phyloP scores from a whole-genome alignment of 805 yeast species.

The Ogataea ganodermae region DNA sequence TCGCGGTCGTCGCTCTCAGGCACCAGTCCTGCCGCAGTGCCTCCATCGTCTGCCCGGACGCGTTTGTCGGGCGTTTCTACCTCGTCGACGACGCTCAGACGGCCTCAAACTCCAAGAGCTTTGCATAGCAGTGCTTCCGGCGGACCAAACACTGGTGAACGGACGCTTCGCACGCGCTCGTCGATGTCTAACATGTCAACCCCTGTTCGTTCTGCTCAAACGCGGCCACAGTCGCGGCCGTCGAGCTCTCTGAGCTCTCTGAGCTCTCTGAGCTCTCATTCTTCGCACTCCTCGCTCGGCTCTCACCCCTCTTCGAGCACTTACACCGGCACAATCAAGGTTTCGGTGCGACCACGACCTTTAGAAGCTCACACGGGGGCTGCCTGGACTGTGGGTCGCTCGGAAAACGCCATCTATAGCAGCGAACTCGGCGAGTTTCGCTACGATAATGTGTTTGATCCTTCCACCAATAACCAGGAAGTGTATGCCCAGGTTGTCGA shows the following conservation, averaged over 20 bases:
- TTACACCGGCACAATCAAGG: slow-evolving; percentile 73
- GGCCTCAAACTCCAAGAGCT: slow-evolving; percentile 21
- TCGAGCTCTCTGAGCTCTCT: slow-evolving; percentile 24
- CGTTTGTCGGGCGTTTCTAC: slow-evolving; percentile 24
- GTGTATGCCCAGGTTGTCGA: slow-evolving; percentile 62
- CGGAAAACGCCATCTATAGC: slow-evolving; percentile 43
- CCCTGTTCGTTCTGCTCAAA: slow-evolving; percentile 18
- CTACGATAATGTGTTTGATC: slow-evolving; percentile 79
- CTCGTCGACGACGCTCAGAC: slow-evolving; percentile 21
- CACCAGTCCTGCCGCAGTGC: slow-evolving; percentile 14
- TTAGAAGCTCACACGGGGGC: slow-evolving; percentile 30
- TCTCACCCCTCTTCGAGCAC: slow-evolving; percentile 14
- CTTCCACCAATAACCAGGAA: slow-evolving; percentile 51
- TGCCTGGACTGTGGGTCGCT: slow-evolving; percentile 49
- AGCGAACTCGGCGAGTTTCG: slow-evolving; percentile 62
- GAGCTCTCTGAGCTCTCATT: too few species aligned
- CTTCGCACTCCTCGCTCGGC: slow-evolving; percentile 1
- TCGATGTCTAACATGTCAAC: slow-evolving; percentile 24
- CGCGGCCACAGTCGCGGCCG: slow-evolving; percentile 17
- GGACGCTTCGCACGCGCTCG: slow-evolving; percentile 23
- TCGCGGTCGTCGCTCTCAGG: slow-evolving; percentile 16
- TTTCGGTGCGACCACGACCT: slow-evolving; percentile 79
- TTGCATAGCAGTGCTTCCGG: slow-evolving; percentile 8
- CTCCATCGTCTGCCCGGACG: slow-evolving; percentile 19
- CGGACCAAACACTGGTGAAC: slow-evolving; percentile 2